These are phyloP conservation scores for Trametes cubensis DNA, from an alignment of 768 basidiomycete genomes.

Conservation along the genomic window DNA sequence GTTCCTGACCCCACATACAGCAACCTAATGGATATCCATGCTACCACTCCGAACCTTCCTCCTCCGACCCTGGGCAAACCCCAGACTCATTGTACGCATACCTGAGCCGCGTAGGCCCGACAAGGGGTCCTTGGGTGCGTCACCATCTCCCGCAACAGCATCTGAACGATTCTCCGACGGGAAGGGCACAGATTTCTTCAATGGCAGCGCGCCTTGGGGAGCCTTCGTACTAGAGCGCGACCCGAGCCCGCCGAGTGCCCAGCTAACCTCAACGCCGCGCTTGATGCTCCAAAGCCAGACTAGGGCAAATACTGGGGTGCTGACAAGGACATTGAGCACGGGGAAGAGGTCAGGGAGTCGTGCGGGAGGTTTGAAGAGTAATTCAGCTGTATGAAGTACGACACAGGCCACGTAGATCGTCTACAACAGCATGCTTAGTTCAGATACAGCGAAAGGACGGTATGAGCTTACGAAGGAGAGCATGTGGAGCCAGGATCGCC, in stretches of 20 bases:
- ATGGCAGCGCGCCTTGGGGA: neutral
- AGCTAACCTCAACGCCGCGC: slow-evolving; percentile 74
- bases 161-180: neutral
- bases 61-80: slow-evolving; percentile 19
- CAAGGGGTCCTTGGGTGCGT: neutral
- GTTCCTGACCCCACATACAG: neutral
- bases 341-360: slow-evolving; percentile 86
- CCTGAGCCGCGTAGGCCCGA: slow-evolving; percentile 1
- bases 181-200: neutral
- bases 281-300: slow-evolving; percentile 92
- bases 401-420: slow-evolving; percentile 57
- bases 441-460: neutral
- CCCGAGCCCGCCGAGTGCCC: slow-evolving; percentile 69
- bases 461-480: slow-evolving; percentile 52
- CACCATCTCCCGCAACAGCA: neutral
- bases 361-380: slow-evolving; percentile 60
- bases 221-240: slow-evolving; percentile 5
- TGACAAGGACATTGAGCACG: slow-evolving; percentile 82
- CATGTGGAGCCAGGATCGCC: slow-evolving; percentile 52
- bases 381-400: slow-evolving; percentile 65
- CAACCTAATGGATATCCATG: slow-evolving; percentile 11
- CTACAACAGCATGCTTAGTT: slow-evolving; percentile 34
- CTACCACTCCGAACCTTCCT: slow-evolving; percentile 21
- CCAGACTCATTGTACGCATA: slow-evolving; percentile 23
- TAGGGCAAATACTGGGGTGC: slow-evolving; percentile 77